Evolutionary conservation across 208 protist genomes (phyloP), one percentile per base, ranked within the genome.

Genomic region (Leptomonas seymouri): DNA sequence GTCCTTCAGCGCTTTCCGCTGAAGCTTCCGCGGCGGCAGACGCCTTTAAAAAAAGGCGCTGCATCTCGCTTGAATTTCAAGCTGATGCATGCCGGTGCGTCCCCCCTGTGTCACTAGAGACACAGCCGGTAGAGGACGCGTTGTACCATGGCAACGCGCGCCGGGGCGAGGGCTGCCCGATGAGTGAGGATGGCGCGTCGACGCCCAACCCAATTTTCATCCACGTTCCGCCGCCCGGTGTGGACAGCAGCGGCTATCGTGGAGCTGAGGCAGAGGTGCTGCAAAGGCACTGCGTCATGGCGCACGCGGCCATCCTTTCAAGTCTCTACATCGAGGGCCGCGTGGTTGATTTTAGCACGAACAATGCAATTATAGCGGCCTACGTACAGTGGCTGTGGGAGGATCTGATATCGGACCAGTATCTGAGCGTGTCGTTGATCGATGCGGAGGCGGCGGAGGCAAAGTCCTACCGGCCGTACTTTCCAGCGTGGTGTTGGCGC

Each of bases 301-400:
- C 86, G 11, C 89, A 94, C 65, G 78, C 82, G 12, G 81, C 89
- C 6, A 49, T 93, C 16, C 62, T 94, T 5, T 87, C 86, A 16
- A 82, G 80, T 16, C 65, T 94, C 21, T 94, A 85, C 72, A 71
- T 92, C 18, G 86, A 94, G 63, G 89, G 89, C 27, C 78, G 89
- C 0, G 81, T 81, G 0, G 86, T 84, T 23, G 65, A 64, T 31
- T 84, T 94, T 39, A 77, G 74, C 23, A 87, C 78, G 27, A 78
- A 90, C 62, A 14, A 85, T 63, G 23, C 58, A 0, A 2, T 80
- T 1, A 69, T 94, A 8, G 30, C 66, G 16, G 78, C 79, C 21
- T 94, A 94, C 60, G 80, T 89, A 20, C 54, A 30, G 21, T 93
- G 80, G 70, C 56, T 90, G 56, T 82, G 90, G 59, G 75, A 81